phyloP scores from a whole-genome alignment of 148 eudicot species.

The Silene uniflora region DNA sequence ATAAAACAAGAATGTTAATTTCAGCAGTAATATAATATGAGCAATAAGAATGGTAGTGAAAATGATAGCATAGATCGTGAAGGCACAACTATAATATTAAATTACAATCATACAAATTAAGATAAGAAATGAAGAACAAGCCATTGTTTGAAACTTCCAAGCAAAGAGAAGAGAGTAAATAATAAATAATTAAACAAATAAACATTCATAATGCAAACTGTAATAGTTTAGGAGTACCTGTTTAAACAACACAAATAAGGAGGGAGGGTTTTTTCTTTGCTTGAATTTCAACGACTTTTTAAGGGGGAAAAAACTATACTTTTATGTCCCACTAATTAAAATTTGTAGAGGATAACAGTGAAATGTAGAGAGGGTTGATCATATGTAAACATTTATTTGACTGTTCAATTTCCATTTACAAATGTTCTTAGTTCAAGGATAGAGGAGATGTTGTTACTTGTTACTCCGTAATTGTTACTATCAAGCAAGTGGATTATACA shows the following conservation, averaged over 20 bases:
- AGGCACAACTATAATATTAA: conserved; percentile 33
- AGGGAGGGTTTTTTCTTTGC: neutral
- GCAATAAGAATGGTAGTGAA: conserved; percentile 24
- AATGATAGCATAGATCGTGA: conserved; percentile 36
- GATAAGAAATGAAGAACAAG: neutral
- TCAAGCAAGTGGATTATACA: too few species aligned
- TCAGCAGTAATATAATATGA: conserved; percentile 8
- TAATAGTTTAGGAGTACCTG: conserved; percentile 6
- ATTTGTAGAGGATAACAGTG: neutral
- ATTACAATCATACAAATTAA: neutral
- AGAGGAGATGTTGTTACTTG: too few species aligned
- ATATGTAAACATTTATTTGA: too few species aligned
- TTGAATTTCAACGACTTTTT: conserved; percentile 11
- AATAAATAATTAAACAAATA: neutral
- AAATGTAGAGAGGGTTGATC: neutral
- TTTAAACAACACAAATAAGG: conserved; percentile 2
- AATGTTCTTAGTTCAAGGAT: too few species aligned
- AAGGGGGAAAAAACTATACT: conserved; percentile 11
- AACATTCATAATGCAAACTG: conserved; percentile 9
- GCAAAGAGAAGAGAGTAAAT: conserved; percentile 26
- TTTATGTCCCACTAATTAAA: neutral
- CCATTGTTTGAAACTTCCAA: conserved; percentile 18
- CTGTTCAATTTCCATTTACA: too few species aligned
- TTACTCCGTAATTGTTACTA: too few species aligned
- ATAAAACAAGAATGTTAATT: neutral